phyloP scores from a whole-genome alignment of 768 basidiomycete genomes.

The Leucocoprinus birnbaumii region DNA sequence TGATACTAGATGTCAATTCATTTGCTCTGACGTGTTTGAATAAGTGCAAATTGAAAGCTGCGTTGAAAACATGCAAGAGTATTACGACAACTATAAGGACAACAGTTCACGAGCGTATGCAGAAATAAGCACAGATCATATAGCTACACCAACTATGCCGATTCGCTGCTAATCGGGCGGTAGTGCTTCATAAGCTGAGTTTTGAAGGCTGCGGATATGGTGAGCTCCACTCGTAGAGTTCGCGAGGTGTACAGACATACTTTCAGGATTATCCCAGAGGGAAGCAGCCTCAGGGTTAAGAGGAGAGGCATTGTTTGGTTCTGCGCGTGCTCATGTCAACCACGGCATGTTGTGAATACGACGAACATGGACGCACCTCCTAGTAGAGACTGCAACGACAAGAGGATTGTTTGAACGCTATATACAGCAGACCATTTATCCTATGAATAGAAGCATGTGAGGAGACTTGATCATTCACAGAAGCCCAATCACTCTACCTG shows the following conservation, averaged over 20 bases:
- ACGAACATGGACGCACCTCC: conserved; percentile 58
- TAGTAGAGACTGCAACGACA: conserved; percentile 84
- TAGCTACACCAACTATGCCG: conserved; percentile 17
- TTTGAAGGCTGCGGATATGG: conserved; percentile 56
- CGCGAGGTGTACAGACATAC: conserved; percentile 31
- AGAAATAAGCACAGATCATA: not conserved
- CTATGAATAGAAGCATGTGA: conserved; percentile 30
- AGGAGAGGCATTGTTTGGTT: conserved; percentile 92
- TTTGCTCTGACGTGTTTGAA: not conserved
- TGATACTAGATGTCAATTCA: not conserved
- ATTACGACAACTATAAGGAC: conserved; percentile 4
- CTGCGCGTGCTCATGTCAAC: conserved; percentile 32
- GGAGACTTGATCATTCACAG: not conserved
- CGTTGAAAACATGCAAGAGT: conserved; percentile 4
- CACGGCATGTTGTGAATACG: not conserved
- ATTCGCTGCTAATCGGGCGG: conserved; percentile 45
- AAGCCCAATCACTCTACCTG: conserved; percentile 45
- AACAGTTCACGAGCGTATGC: conserved; percentile 2
- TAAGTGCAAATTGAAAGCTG: not conserved
- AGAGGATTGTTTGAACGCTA: conserved; percentile 84
- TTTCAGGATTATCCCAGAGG: conserved; percentile 72
- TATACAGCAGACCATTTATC: conserved; percentile 95
- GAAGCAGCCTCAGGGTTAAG: conserved; percentile 84
- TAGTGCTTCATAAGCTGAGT: conserved; percentile 70
- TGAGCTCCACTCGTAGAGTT: conserved; percentile 9